Evolutionary conservation across 140 eudicot species (phyloP).

Genomic region (Flaveria floridana): DNA sequence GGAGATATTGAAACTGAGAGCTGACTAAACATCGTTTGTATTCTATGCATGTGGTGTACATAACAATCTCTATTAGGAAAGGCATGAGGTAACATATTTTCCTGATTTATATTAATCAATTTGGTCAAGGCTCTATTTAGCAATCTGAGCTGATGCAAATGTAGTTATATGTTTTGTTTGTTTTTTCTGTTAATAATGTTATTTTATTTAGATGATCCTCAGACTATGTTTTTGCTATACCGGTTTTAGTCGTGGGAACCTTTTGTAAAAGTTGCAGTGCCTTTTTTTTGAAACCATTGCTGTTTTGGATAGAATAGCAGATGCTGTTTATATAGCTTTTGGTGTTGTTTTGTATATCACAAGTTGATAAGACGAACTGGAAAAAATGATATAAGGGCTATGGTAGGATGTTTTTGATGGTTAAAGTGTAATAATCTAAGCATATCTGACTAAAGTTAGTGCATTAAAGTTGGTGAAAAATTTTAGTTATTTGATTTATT

Average conservation of each 20-base stretch:
- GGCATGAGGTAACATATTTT: slow-evolving; percentile 13
- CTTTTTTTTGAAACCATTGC: slow-evolving; percentile 10
- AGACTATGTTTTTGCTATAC: neutral
- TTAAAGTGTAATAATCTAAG: too few relatives aligned
- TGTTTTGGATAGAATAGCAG: slow-evolving; percentile 20
- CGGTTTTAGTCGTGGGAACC: slow-evolving; percentile 10
- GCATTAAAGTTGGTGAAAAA: too few relatives aligned
- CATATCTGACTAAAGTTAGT: too few relatives aligned
- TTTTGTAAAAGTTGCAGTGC: slow-evolving; percentile 12
- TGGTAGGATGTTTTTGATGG: too few relatives aligned
- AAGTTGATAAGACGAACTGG: too few relatives aligned
- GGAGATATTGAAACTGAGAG: slow-evolving; percentile 68
- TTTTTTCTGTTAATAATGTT: neutral
- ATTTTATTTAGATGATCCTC: neutral
- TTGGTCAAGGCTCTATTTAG: neutral
- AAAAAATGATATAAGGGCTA: too few relatives aligned
- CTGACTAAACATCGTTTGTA: slow-evolving; percentile 41
- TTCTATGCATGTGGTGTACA: slow-evolving; percentile 30
- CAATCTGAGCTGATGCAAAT: slow-evolving; percentile 2
- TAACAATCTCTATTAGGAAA: slow-evolving; percentile 19
- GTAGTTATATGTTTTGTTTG: neutral
- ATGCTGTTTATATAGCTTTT: neutral
- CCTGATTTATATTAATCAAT: neutral
- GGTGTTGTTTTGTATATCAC: neutral
- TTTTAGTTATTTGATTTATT: too few relatives aligned